A percentile compares a stretch with the other conserved stretches of the same genome.
Evolutionary conservation across 2,329 filamentous ascomycete genomes (phyloP).

Genomic region (Diaporthe capsici): DNA sequence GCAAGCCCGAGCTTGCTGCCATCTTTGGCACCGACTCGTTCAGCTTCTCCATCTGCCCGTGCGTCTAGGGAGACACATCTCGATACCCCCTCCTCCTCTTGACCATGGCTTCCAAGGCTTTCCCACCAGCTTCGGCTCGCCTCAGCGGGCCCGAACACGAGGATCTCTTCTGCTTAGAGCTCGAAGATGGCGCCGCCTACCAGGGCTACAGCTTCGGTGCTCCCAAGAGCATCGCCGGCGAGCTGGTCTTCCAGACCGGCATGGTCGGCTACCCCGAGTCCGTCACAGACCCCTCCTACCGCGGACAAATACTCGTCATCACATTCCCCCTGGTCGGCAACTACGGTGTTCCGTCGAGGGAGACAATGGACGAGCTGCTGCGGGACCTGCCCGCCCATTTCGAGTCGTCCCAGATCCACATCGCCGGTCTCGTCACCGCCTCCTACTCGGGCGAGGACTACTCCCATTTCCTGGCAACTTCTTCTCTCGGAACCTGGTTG

Average conservation of each 20-base stretch:
- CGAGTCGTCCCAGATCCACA: constrained; percentile 92
- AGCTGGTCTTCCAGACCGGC: constrained; percentile 99
- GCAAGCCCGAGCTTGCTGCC: constrained; percentile 35
- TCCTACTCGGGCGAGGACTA: constrained; percentile 96
- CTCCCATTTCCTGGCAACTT: constrained; percentile 92
- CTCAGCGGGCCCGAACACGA: constrained; percentile 67
- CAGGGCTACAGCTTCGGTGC: constrained; percentile 98
- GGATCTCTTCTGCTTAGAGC: constrained; percentile 86
- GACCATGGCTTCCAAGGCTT: constrained; percentile 55
- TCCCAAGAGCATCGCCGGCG: constrained; percentile 92
- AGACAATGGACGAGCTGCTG: constrained; percentile 86
- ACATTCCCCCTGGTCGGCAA: constrained; percentile 97
- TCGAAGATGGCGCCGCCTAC: constrained; percentile 91
- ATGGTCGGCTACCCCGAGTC: constrained; percentile 99
- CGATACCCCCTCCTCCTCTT: neutral
- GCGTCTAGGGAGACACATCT: constrained; percentile 19
- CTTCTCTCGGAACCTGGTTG: constrained; percentile 93
- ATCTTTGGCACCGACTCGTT: constrained; percentile 33
- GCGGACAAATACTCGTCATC: constrained; percentile 94
- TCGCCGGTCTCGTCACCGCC: constrained; percentile 90
- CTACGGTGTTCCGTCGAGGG: constrained; percentile 94
- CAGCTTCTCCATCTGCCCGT: constrained; percentile 17
- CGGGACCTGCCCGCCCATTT: constrained; percentile 92
- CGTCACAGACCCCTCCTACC: constrained; percentile 88
- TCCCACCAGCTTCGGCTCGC: constrained; percentile 73